Conservation (phyloP, 495 filamentous ascomycete species). For the Polyplosphaeria fusca region DNA sequence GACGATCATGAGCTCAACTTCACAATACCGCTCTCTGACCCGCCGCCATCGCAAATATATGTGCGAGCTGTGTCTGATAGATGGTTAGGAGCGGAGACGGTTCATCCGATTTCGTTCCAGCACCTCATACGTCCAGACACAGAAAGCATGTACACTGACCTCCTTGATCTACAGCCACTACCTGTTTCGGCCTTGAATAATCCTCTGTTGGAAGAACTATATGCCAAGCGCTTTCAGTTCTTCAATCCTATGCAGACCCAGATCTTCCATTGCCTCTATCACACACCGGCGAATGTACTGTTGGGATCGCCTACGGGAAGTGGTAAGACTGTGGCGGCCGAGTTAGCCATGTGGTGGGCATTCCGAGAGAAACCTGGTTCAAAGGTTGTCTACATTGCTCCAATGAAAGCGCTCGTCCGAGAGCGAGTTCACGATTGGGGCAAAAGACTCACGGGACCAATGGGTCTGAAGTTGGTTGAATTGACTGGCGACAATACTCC, state of each 20-base stretch:
- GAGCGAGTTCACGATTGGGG: conserved; percentile 97
- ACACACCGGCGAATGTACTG: conserved; percentile 85
- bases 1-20: conserved; percentile 97
- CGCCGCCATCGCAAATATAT: conserved; percentile 91
- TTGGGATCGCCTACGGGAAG: conserved; percentile 96
- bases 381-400: conserved; percentile 98
- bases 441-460: conserved; percentile 71
- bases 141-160: conserved; percentile 92
- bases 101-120: conserved; percentile 92
- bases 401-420: conserved; percentile 97
- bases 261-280: conserved; percentile 92
- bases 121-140: conserved; percentile 97
- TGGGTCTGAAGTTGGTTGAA: conserved; percentile 91
- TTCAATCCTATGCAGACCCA: conserved; percentile 99
- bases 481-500: conserved; percentile 98
- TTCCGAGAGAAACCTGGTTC: conserved; percentile 93
- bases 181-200: conserved; percentile 87
- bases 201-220: conserved; percentile 79
- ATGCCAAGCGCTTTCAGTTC: conserved; percentile 81
- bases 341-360: conserved; percentile 99
- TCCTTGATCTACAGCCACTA: conserved; percentile 87
- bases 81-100: conserved; percentile 96
- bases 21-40: conserved; percentile 91
- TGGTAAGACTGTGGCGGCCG: conserved; percentile 93
- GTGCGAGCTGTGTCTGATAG: conserved; percentile 89